These are phyloP conservation scores for Proliferodiscus dingleyae DNA, from an alignment of 2,329 filamentous ascomycete species.

Conservation along the genomic window DNA sequence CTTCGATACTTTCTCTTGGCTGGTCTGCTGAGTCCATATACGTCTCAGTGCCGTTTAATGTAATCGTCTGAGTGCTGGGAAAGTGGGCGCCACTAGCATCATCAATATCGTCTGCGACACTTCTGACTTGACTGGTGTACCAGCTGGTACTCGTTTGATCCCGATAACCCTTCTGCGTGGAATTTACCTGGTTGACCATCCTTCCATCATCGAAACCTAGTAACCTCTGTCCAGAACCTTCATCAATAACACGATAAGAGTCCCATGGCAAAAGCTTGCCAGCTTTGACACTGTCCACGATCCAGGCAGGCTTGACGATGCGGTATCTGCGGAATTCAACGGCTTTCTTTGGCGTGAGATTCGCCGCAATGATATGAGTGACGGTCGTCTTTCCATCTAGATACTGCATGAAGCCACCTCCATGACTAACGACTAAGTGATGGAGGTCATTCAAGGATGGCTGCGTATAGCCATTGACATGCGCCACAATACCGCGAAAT, in stretches of 20 bases:
- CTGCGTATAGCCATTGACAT: conserved; percentile 95
- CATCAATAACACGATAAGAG: conserved; percentile 76
- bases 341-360: conserved; percentile 85
- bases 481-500: conserved; percentile 84
- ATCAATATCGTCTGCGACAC: conserved; percentile 36
- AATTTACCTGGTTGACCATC: conserved; percentile 62
- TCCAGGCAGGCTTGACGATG: conserved; percentile 91
- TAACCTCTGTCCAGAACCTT: conserved; percentile 76
- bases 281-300: conserved; percentile 81
- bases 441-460: conserved; percentile 88
- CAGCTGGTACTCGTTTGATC: conserved; percentile 80
- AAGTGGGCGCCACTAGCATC: conserved; percentile 36
- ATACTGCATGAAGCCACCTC: conserved; percentile 93
- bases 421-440: conserved; percentile 80
- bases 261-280: conserved; percentile 83
- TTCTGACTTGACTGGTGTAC: conserved; percentile 68
- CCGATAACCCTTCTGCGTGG: conserved; percentile 60
- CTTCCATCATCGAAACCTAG: conserved; percentile 59
- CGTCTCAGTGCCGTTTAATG: conserved; percentile 8
- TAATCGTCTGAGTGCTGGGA: conserved; percentile 19
- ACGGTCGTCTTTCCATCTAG: conserved; percentile 90
- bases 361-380: conserved; percentile 92
- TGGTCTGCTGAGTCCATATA: conserved; percentile 8
- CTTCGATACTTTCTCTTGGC: conserved; percentile 4
- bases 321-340: conserved; percentile 84